These are phyloP conservation scores for Passalora sequoiae DNA, from an alignment of 2,329 filamentous ascomycete species.

Conservation along the genomic window DNA sequence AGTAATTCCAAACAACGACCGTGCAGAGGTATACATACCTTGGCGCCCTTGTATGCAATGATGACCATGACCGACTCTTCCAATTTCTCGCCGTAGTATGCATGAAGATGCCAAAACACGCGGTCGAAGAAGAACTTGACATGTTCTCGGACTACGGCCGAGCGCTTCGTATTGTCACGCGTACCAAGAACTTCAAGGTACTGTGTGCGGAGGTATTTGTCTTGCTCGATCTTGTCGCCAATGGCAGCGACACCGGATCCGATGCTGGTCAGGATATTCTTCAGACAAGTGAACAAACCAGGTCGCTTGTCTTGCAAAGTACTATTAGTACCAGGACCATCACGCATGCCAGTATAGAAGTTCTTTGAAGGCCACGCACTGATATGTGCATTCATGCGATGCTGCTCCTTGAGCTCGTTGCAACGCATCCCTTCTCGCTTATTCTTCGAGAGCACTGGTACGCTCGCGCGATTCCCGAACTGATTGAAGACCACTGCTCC, in stretches of 20 bases:
- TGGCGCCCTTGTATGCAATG: slow-evolving; percentile 18
- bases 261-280: slow-evolving; percentile 9
- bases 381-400: slow-evolving; percentile 13
- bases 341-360: slow-evolving; percentile 19
- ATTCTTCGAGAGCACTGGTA: slow-evolving; percentile 15
- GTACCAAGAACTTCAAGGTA: slow-evolving; percentile 15
- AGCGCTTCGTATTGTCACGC: slow-evolving; percentile 12
- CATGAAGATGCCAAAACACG: slow-evolving; percentile 5
- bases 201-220: slow-evolving; percentile 13
- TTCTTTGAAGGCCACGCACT: slow-evolving; percentile 13
- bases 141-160: slow-evolving; percentile 16
- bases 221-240: slow-evolving; percentile 6
- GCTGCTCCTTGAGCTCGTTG: slow-evolving; percentile 18
- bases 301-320: slow-evolving; percentile 11
- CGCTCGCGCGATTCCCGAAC: slow-evolving; percentile 14
- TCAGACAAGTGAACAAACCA: slow-evolving; percentile 13
- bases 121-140: slow-evolving; percentile 18
- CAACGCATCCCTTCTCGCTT: slow-evolving; percentile 19
- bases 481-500: slow-evolving; percentile 16
- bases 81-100: slow-evolving; percentile 8
- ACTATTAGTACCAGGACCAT: slow-evolving; percentile 9
- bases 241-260: not conserved
- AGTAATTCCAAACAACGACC: not conserved
- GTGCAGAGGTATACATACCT: not conserved
- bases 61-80: slow-evolving; percentile 15